Base-by-base conservation (phyloP, 2,329 filamentous ascomycete species). In the Verticillium albo-atrum region DNA sequence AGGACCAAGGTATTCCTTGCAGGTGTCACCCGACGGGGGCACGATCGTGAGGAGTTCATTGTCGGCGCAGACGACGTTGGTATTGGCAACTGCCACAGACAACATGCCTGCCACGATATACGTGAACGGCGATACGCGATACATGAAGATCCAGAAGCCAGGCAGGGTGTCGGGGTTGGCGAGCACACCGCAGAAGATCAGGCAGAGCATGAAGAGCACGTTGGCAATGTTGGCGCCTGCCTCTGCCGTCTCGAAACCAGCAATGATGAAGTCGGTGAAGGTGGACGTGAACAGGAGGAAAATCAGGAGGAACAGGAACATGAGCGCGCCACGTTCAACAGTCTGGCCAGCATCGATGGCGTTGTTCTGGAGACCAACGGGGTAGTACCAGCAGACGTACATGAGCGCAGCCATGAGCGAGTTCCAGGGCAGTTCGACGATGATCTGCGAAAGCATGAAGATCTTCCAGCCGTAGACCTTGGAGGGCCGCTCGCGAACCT, bases 361-460 rank as follows among this genome's bases (percentile, higher is more conserved):
- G 68, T 94, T 93, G 61, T 77, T 74, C 72, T 91, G 86, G 10
- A 95, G 82, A 2, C 90, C 91, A 58, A 96, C 84, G 1, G 92
- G 91, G 71, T 93, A 97, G 79, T 96, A 97, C 85, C 90, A 94
- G 71, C 82, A 87, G 68, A 91, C 81, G 79, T 81, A 96, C 77
- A 93, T 88, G 64, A 96, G 75, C n/a, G 88, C 81, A 3, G 86
- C 84, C 81, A 90, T 88, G 51, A 95, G 74, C 0, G 87, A 83
- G 70, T 96, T 92, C 88, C 90, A 97, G 0, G 92, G 91, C 2
- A 97, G 77, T 72, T 97, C 93, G 61, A 94, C 91, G 30, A 92
- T 76, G 64, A 97, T 89, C 72, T 93, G 90, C 60, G 89, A 86
- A 30, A 94, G 77, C 82, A 96, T 90, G 70, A 96, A 96, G 5